These are phyloP conservation scores for Astrothelium subdiscretum DNA, from an alignment of 495 filamentous ascomycete species.

Conservation along the genomic window DNA sequence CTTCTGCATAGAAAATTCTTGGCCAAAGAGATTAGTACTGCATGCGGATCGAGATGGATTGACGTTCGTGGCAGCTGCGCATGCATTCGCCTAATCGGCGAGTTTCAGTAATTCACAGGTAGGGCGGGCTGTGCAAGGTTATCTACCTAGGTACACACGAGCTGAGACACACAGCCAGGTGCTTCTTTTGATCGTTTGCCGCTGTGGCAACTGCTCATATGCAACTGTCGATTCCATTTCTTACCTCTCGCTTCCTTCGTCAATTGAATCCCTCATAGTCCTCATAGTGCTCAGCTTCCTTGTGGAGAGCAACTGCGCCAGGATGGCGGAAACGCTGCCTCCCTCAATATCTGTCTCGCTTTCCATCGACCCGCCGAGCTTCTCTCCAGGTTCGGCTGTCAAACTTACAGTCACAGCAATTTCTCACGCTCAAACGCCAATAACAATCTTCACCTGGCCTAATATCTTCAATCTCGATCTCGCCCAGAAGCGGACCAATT, in stretches of 20 bases:
- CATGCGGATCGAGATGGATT: background rate
- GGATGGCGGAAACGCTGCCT: background rate
- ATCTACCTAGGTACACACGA: background rate
- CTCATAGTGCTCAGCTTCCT: background rate
- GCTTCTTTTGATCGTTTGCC: background rate
- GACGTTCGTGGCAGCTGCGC: background rate
- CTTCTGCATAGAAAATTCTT: too few species aligned
- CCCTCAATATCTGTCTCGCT: conserved; percentile 1
- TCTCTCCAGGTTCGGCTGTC: background rate
- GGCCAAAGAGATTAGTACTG: background rate
- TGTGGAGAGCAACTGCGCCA: background rate
- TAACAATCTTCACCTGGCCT: background rate
- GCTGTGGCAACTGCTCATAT: background rate
- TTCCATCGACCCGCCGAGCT: background rate
- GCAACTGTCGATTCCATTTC: background rate
- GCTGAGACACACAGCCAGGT: background rate
- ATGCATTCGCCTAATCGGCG: background rate
- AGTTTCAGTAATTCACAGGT: background rate
- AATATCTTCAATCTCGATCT: background rate
- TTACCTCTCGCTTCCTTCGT: background rate
- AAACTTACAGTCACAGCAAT: background rate
- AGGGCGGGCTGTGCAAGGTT: background rate
- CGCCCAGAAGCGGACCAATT: background rate
- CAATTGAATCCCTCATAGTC: background rate
- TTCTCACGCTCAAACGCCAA: background rate